Evolutionary conservation across 257 asterid species (phyloP), one percentile per base, ranked within the genome.

Genomic region (Handroanthus guayacan): DNA sequence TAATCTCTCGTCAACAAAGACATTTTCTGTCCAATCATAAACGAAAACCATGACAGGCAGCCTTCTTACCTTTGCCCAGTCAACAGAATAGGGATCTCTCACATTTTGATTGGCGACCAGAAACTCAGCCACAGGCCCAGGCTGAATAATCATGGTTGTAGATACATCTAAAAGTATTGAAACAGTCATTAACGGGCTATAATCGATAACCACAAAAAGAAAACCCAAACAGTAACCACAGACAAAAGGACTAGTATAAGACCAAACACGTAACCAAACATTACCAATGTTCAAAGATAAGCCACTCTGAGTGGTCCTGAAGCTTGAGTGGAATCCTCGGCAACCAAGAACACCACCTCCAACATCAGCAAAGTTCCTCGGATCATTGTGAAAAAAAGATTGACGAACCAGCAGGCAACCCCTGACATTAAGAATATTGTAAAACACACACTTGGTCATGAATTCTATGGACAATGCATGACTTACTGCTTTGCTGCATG

Each of bases 321-420:
- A 94, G 81, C 98, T 94, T 0, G 95, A 87, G 75, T 94, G 97
- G 70, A 94, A 91, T 18, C 98, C 98, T 25, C 95, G 86, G 67
- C 97, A 90, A n/a, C 96, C 97, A 61, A 86, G 91, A 79, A 92
- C 92, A 13, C 98, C 98, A 4, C 96, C 97, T 18, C 97, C 97
- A 71, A 94, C 94, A 45, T 94, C 96, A 78, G 85, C 75, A 80
- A 90, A 94, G 65, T 83, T 87, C 73, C 54, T 86, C 0, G 90
- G 88, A 31, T 92, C 92, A 75, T 92, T 88, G 10, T 92, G 94
- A 50, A 92, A 92, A 78, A 85, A 92, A 0, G 98, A 92, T 34
- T 92, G 98, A 0, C 98, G 94, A 20, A 92, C 98, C 74, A 92
- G 82, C 3, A 92, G 78, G 78, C 98, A 92, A 38, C 97, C 98